These are phyloP conservation scores for Verticillium isaacii DNA, from an alignment of 2,329 filamentous ascomycete species.

Conservation along the genomic window DNA sequence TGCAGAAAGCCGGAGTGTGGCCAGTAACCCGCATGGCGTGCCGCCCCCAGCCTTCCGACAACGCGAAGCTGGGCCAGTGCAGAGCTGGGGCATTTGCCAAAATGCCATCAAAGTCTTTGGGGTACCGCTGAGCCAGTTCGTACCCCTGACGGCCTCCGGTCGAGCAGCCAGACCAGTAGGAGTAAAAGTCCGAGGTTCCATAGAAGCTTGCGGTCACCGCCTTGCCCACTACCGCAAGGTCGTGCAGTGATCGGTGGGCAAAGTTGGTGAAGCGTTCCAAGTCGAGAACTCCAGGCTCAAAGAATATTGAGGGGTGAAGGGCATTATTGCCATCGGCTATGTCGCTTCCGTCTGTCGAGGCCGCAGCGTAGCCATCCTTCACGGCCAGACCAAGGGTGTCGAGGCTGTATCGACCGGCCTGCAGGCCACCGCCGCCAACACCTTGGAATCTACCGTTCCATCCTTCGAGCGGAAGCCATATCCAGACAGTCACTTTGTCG, in stretches of 20 bases:
- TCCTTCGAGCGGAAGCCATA: slow-evolving; percentile 16
- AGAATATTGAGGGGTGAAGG: slow-evolving; percentile 16
- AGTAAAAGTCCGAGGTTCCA: slow-evolving; percentile 28
- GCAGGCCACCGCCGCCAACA: slow-evolving; percentile 14
- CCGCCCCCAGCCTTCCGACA: slow-evolving; percentile 6
- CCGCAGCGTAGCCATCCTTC: slow-evolving; percentile 23
- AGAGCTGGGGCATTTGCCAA: slow-evolving; percentile 42
- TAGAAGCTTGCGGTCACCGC: slow-evolving; percentile 43
- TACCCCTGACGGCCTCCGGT: slow-evolving; percentile 56
- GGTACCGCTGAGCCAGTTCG: slow-evolving; percentile 46
- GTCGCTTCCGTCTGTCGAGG: slow-evolving; percentile 18
- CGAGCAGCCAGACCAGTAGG: slow-evolving; percentile 55
- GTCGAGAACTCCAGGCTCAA: slow-evolving; percentile 20
- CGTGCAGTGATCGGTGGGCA: slow-evolving; percentile 31
- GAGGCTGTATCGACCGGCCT: slow-evolving; percentile 2
- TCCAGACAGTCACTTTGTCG: slow-evolving; percentile 12
- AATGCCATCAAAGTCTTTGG: slow-evolving; percentile 54
- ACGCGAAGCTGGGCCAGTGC: slow-evolving; percentile 21
- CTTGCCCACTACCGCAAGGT: slow-evolving; percentile 44
- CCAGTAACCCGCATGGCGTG: slow-evolving; percentile 4
- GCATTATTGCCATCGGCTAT: slow-evolving; percentile 14
- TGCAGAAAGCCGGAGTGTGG: slow-evolving; percentile 3
- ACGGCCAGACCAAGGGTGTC: slow-evolving; percentile 20
- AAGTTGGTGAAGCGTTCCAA: slow-evolving; percentile 25
- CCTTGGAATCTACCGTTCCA: slow-evolving; percentile 15